These are phyloP conservation scores for Sphaerulina musiva DNA, from an alignment of 2,329 filamentous ascomycete species.

Conservation along the genomic window DNA sequence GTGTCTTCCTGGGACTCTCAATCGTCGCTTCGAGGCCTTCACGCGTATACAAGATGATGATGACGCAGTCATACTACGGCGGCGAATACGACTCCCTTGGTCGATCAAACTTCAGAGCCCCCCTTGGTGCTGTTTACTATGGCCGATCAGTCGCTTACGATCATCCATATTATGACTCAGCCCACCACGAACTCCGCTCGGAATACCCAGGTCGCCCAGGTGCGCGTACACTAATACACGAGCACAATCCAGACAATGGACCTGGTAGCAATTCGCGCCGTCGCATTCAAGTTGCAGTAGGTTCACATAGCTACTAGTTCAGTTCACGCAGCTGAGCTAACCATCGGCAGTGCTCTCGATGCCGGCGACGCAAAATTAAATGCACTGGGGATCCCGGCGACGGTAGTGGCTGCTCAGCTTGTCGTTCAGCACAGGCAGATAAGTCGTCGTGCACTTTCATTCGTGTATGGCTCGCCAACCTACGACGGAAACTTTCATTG, in stretches of 20 bases:
- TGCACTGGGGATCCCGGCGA: constrained; percentile 80
- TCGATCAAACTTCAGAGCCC: constrained; percentile 21
- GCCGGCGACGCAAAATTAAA: constrained; percentile 87
- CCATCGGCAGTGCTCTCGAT: constrained; percentile 66
- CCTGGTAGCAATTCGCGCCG: constrained; percentile 37
- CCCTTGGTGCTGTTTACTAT: constrained; percentile 23
- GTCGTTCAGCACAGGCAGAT: constrained; percentile 64
- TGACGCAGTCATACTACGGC: constrained; percentile 29
- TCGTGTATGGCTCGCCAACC: constrained; percentile 44
- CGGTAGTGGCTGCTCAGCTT: constrained; percentile 75
- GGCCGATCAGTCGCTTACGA: constrained; percentile 25
- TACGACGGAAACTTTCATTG: neutral
- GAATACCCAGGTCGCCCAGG: constrained; percentile 21
- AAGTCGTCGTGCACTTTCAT: constrained; percentile 65
- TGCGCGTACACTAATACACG: constrained; percentile 25
- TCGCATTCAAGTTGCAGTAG: constrained; percentile 51
- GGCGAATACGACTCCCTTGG: constrained; percentile 25
- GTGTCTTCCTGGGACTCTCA: neutral
- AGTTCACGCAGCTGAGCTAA: neutral
- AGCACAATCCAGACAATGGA: constrained; percentile 34
- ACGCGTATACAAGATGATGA: constrained; percentile 24
- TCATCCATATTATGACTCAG: constrained; percentile 22
- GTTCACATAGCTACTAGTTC: constrained; percentile 2
- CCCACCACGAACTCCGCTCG: constrained; percentile 22
- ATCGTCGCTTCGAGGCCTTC: neutral